These are phyloP conservation scores for Stipa capillata DNA, from an alignment of 176 grass and related monocot genomes.

Conservation along the genomic window DNA sequence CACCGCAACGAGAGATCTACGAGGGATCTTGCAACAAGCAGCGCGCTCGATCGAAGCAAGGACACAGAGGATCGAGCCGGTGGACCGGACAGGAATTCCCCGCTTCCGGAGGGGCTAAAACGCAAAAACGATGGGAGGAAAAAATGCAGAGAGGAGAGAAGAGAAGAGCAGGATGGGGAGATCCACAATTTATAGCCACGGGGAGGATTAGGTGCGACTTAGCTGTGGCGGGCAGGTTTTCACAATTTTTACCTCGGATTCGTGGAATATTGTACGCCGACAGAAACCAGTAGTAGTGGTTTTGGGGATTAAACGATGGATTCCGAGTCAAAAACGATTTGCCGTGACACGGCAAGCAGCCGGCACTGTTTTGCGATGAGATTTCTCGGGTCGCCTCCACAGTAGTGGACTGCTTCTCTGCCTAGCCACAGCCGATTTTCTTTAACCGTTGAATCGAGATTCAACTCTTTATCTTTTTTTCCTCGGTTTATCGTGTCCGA, in stretches of 20 bases:
- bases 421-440: too few relatives aligned
- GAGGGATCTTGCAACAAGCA: background rate
- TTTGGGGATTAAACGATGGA: background rate
- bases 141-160: constrained; percentile 23
- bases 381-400: too few relatives aligned
- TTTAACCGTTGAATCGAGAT: too few relatives aligned
- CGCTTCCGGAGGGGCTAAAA: constrained; percentile 20
- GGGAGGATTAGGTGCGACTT: constrained; percentile 6
- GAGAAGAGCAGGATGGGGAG: constrained; percentile 3
- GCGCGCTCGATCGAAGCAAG: constrained; percentile 26
- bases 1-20: background rate
- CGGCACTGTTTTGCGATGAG: background rate
- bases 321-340: background rate
- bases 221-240: background rate
- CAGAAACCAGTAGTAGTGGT: background rate
- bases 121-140: constrained; percentile 25
- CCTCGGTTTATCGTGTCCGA: too few relatives aligned
- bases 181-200: constrained; percentile 13
- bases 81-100: background rate
- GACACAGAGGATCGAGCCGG: background rate
- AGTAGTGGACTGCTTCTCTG: too few relatives aligned
- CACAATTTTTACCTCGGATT: background rate
- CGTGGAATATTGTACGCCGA: constrained; percentile 8
- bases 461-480: too few relatives aligned
- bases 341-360: background rate